Evolutionary conservation across 2,329 filamentous ascomycete genomes (phyloP).

Genomic region (Penicillium sp.): DNA sequence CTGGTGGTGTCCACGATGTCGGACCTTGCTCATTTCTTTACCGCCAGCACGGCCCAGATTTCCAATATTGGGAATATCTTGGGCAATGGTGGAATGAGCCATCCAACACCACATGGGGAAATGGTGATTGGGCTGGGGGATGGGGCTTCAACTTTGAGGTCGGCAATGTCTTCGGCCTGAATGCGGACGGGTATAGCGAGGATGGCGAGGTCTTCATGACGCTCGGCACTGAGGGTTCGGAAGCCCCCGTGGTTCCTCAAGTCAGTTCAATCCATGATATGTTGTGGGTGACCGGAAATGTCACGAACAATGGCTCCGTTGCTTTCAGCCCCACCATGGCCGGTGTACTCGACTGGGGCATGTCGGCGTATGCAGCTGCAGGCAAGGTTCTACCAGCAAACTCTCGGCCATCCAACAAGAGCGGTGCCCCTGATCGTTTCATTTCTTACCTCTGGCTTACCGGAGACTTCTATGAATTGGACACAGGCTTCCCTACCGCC

Average conservation of each 20-base stretch:
- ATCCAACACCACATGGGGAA: slow-evolving; percentile 20
- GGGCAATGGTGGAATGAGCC: slow-evolving; percentile 22
- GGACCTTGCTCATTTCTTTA: slow-evolving; percentile 21
- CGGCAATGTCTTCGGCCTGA: slow-evolving; percentile 16
- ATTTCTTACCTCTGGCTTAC: slow-evolving; percentile 20
- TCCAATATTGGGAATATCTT: slow-evolving; percentile 23
- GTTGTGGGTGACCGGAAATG: slow-evolving; percentile 18
- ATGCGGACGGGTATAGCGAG: slow-evolving; percentile 17
- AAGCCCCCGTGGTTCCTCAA: slow-evolving; percentile 8
- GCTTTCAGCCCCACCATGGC: slow-evolving; percentile 20
- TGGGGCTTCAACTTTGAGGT: slow-evolving; percentile 24
- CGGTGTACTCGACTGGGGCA: slow-evolving; percentile 22
- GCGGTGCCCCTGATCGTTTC: slow-evolving; percentile 19
- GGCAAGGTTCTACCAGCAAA: slow-evolving; percentile 18
- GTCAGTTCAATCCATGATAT: slow-evolving; percentile 20
- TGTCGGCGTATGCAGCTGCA: slow-evolving; percentile 18
- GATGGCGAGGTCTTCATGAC: slow-evolving; percentile 18
- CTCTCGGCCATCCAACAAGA: slow-evolving; percentile 15
- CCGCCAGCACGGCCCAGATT: slow-evolving; percentile 16
- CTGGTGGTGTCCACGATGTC: slow-evolving; percentile 17
- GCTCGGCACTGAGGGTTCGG: slow-evolving; percentile 18
- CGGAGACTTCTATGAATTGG: slow-evolving; percentile 14
- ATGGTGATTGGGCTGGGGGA: slow-evolving; percentile 20
- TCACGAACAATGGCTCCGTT: slow-evolving; percentile 8
- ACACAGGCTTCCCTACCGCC: slow-evolving; percentile 11